A percentile compares a stretch with the other conserved stretches of the same genome.
Evolutionary conservation across 371 early-diverging fungal genomes (phyloP).

Genomic region (Sporodiniella umbellata): DNA sequence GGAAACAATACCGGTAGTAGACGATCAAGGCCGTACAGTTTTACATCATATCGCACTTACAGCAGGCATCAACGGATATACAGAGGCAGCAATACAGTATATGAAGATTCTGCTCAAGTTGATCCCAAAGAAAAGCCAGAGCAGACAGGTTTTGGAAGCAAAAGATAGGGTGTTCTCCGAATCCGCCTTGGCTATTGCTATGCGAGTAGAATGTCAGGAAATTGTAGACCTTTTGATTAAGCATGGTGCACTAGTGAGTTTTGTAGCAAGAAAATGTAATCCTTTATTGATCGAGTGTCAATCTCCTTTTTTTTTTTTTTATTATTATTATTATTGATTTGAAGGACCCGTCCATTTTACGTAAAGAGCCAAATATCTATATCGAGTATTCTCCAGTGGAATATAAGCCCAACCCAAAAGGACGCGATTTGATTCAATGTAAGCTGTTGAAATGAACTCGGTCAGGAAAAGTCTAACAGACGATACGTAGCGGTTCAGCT

Average conservation of each 20-base stretch:
- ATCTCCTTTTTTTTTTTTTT: no score
- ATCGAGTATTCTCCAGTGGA: conserved; percentile 10
- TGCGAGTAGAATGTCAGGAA: conserved; percentile 63
- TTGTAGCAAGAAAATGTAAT: no score
- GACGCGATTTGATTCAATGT: conserved; percentile 42
- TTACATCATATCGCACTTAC: conserved; percentile 86
- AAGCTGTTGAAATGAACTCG: conserved; percentile 7
- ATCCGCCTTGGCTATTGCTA: conserved; percentile 86
- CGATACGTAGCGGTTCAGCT: conserved; percentile 45
- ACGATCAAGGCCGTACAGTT: conserved; percentile 72
- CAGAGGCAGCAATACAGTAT: conserved; percentile 71
- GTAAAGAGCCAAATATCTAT: conserved; percentile 3
- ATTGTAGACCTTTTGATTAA: conserved; percentile 69
- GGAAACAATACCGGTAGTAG: conserved; percentile 63
- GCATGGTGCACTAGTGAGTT: conserved; percentile 68
- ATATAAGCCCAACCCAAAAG: conserved; percentile 16
- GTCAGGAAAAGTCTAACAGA: background rate
- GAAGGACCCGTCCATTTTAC: conserved; percentile 15
- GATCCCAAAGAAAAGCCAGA: conserved; percentile 23
- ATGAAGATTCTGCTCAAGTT: conserved; percentile 67
- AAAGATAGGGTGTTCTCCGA: conserved; percentile 74
- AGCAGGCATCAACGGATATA: conserved; percentile 56
- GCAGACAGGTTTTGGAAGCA: conserved; percentile 66
- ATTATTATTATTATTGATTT: no score
- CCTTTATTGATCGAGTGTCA: no score